Evolutionary conservation across 805 yeast genomes (phyloP).

Genomic region (Yarrowia porcina): DNA sequence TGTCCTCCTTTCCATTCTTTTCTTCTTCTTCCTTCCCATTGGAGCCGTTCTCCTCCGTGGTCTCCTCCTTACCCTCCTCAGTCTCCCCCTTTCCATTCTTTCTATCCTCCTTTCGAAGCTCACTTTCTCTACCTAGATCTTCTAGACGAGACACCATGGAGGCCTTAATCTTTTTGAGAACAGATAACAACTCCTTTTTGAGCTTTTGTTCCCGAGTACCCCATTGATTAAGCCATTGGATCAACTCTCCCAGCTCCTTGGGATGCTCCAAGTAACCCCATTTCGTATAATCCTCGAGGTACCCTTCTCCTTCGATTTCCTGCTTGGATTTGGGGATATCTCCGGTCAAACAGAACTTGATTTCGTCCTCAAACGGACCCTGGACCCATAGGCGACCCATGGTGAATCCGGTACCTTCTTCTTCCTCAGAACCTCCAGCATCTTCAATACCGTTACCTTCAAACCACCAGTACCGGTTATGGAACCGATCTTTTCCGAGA

Average conservation of each 20-base stretch:
- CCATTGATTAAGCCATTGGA: constrained; percentile 69
- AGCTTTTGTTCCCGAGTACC: constrained; percentile 71
- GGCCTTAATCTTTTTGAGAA: constrained; percentile 51
- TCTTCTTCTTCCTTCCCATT: not conserved
- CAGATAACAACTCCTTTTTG: constrained; percentile 54
- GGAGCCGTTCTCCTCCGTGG: constrained; percentile 26
- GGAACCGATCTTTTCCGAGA: constrained; percentile 79
- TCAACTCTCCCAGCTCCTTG: constrained; percentile 53
- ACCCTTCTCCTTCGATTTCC: constrained; percentile 62
- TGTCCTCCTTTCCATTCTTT: constrained; percentile 26
- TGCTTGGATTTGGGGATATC: constrained; percentile 51
- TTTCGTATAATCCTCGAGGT: constrained; percentile 47
- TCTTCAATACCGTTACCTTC: constrained; percentile 68
- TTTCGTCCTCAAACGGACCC: constrained; percentile 67
- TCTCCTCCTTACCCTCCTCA: constrained; percentile 24
- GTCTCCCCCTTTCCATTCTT: constrained; percentile 1
- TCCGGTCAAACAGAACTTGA: constrained; percentile 35
- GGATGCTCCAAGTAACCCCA: constrained; percentile 72
- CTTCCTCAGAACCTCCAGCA: constrained; percentile 24
- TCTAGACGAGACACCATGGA: constrained; percentile 55
- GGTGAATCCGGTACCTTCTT: constrained; percentile 43
- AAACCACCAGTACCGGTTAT: constrained; percentile 93
- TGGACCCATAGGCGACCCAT: constrained; percentile 90
- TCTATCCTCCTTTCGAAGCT: constrained; percentile 39
- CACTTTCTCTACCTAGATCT: constrained; percentile 29